These are phyloP conservation scores for Termitomyces titanicus DNA, from an alignment of 768 basidiomycete genomes.

Conservation along the genomic window DNA sequence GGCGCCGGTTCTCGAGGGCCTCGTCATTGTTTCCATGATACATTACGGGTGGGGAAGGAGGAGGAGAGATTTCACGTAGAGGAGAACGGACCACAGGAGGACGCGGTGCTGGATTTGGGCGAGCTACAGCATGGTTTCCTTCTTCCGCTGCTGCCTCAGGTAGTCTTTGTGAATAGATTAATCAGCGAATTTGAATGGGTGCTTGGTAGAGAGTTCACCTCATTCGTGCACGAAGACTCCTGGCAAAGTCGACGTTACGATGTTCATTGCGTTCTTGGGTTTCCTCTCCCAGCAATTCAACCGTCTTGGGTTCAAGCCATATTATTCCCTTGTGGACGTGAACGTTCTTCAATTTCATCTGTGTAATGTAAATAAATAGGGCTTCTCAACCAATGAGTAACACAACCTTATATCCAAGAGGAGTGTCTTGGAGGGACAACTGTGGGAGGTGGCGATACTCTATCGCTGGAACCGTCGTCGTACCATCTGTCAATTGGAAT, in stretches of 20 bases:
- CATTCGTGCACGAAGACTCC: constrained; percentile 57
- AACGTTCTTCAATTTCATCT: constrained; percentile 73
- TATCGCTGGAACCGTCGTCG: constrained; percentile 61
- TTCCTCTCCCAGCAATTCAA: constrained; percentile 55
- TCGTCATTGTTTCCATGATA: constrained; percentile 31
- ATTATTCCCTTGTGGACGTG: constrained; percentile 67
- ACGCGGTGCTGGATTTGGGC: constrained; percentile 10
- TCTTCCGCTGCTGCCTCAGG: constrained; percentile 18
- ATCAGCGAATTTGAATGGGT: not conserved
- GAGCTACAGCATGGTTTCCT: constrained; percentile 4
- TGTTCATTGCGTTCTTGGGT: constrained; percentile 62
- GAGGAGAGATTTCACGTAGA: constrained; percentile 35
- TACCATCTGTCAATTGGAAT: constrained; percentile 79
- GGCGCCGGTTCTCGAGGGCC: constrained; percentile 34
- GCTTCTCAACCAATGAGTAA: not conserved
- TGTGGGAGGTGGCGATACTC: constrained; percentile 70
- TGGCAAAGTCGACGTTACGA: constrained; percentile 57
- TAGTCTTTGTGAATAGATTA: constrained; percentile 21
- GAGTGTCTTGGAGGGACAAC: constrained; percentile 70
- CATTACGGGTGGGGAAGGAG: constrained; percentile 22
- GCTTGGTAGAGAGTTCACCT: constrained; percentile 47
- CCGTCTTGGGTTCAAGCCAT: constrained; percentile 69
- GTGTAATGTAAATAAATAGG: constrained; percentile 1
- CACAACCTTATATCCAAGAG: constrained; percentile 77
- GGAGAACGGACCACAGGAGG: constrained; percentile 28